A percentile compares a stretch with the other conserved stretches of the same genome.
phyloP scores from a whole-genome alignment of 225 moss, liverwort and hornwort species.

The Straminergon stramineum region DNA sequence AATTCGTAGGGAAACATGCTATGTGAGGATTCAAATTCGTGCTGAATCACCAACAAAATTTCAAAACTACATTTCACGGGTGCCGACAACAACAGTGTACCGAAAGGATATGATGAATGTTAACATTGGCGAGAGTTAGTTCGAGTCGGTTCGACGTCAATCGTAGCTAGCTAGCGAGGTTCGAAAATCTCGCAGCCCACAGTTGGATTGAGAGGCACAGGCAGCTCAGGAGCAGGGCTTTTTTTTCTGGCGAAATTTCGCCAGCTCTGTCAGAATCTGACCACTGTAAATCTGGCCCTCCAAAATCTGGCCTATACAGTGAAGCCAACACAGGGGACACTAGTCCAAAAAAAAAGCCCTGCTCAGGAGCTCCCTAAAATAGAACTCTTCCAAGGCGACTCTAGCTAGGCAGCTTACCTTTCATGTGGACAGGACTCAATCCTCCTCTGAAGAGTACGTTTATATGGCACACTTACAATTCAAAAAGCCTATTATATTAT shows the following conservation, averaged over 20 bases:
- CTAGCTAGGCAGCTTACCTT: neutral
- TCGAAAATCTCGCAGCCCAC: neutral
- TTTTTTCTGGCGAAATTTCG: too few species aligned
- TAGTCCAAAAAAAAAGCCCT: too few species aligned
- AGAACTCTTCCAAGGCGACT: neutral
- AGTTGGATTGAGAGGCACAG: neutral
- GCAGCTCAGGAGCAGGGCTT: neutral
- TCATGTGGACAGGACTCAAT: neutral
- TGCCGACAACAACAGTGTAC: neutral
- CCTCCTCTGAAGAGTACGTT: neutral
- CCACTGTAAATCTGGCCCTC: too few species aligned
- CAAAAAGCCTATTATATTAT: too few species aligned
- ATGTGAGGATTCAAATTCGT: neutral
- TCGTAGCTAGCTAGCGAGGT: neutral
- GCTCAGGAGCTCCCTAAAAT: neutral
- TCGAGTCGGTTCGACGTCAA: neutral
- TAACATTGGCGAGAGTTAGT: neutral
- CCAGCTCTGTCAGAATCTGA: too few species aligned
- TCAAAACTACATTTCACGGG: neutral
- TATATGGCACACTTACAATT: neutral
- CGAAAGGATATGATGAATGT: neutral
- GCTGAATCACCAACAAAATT: neutral
- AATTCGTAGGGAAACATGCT: neutral
- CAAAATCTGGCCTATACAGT: too few species aligned
- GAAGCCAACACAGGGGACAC: too few species aligned